Evolutionary conservation across 2,329 filamentous ascomycete genomes (phyloP).

Genomic region (Xylaria polymorpha): DNA sequence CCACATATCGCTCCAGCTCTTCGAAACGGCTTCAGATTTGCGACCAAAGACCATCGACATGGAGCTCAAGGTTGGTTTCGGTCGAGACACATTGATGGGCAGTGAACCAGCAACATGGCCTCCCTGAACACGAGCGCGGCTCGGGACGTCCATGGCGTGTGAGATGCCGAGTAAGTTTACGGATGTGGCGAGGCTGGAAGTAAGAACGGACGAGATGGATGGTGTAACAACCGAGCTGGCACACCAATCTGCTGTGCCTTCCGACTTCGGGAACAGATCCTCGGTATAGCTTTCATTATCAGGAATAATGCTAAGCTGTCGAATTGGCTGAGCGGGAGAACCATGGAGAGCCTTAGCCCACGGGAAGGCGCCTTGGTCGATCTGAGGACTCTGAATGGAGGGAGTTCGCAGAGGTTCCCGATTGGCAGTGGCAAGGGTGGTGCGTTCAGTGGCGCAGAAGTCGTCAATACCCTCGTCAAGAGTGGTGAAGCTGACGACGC

Average conservation of each 20-base stretch:
- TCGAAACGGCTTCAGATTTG: slow-evolving; percentile 83
- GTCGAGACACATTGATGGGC: slow-evolving; percentile 83
- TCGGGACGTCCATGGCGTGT: slow-evolving; percentile 56
- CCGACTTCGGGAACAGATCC: slow-evolving; percentile 85
- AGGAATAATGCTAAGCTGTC: slow-evolving; percentile 88
- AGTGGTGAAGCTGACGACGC: slow-evolving; percentile 90
- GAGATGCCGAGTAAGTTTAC: slow-evolving; percentile 77
- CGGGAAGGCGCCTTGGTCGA: slow-evolving; percentile 87
- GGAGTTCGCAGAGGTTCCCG: slow-evolving; percentile 95
- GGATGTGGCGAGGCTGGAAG: slow-evolving; percentile 83
- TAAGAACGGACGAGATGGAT: slow-evolving; percentile 84
- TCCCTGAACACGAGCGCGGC: slow-evolving; percentile 63
- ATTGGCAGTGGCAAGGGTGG: slow-evolving; percentile 84
- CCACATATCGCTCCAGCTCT: slow-evolving; percentile 99
- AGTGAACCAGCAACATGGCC: slow-evolving; percentile 75
- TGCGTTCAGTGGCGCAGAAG: slow-evolving; percentile 86
- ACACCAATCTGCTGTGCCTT: slow-evolving; percentile 80
- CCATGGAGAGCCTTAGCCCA: slow-evolving; percentile 93
- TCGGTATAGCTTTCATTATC: slow-evolving; percentile 84
- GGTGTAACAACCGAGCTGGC: slow-evolving; percentile 80
- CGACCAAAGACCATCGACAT: slow-evolving; percentile 85
- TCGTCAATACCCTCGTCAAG: slow-evolving; percentile 92
- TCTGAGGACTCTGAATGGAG: slow-evolving; percentile 87
- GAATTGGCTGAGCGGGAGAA: slow-evolving; percentile 74
- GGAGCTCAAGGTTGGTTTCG: slow-evolving; percentile 73